These are phyloP conservation scores for Rhynchosporium secalis DNA, from an alignment of 2,329 filamentous ascomycete genomes.

Conservation along the genomic window DNA sequence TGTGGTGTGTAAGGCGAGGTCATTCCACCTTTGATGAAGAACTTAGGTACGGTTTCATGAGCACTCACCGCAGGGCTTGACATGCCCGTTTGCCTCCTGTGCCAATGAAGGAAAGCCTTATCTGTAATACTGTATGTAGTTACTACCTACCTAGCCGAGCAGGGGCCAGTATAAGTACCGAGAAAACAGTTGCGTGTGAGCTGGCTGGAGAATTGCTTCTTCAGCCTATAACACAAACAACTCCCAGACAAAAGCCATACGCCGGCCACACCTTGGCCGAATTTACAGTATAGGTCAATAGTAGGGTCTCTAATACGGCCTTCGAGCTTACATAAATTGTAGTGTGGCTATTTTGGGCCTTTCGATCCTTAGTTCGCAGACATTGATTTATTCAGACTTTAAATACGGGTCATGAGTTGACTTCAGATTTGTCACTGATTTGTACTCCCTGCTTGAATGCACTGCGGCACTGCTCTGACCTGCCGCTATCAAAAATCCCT, in stretches of 20 bases:
- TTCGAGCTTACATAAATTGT: too few relatives aligned
- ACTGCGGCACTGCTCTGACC: too few relatives aligned
- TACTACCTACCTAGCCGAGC: background rate
- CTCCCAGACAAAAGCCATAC: background rate
- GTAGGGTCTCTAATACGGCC: too few relatives aligned
- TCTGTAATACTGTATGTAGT: background rate
- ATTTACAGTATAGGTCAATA: too few relatives aligned
- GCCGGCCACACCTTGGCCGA: too few relatives aligned
- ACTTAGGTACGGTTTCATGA: too few relatives aligned
- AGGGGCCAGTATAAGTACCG: background rate
- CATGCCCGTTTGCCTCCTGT: background rate
- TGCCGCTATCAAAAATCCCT: background rate
- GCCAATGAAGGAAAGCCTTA: background rate
- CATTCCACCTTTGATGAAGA: too few relatives aligned
- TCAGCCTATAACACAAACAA: background rate
- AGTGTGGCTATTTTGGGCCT: too few relatives aligned
- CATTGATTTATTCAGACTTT: too few relatives aligned
- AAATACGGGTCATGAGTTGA: background rate
- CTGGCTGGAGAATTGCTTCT: conserved; percentile 4
- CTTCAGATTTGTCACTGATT: background rate
- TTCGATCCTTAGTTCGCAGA: too few relatives aligned
- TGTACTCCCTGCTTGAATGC: too few relatives aligned
- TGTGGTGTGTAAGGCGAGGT: too few relatives aligned
- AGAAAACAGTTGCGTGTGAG: background rate
- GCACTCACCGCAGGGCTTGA: background rate